Conservation (phyloP, 352 stramenopile genomes). For the Phytophthora megakarya region DNA sequence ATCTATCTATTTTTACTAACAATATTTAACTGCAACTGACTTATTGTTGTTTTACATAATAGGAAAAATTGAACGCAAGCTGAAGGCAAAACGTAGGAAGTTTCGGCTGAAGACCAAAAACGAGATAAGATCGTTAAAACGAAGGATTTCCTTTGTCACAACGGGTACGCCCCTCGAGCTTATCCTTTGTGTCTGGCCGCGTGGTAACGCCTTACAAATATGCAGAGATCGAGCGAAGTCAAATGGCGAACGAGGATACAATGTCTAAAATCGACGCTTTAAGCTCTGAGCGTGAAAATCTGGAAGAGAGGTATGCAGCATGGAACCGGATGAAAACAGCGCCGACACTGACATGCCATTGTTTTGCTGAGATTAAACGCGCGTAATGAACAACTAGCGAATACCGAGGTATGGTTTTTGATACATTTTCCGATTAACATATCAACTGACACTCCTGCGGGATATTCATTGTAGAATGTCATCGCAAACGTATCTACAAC, state of each 20-base stretch:
- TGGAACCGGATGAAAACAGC: neutral
- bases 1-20: neutral
- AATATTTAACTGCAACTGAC: neutral
- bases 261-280: constrained; percentile 41
- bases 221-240: constrained; percentile 49
- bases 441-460: constrained; percentile 12
- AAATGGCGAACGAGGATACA: constrained; percentile 57
- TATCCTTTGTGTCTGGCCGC: neutral
- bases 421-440: neutral
- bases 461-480: constrained; percentile 32
- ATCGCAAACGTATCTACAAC: constrained; percentile 40
- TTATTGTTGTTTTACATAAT: neutral
- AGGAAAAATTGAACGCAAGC: constrained; percentile 45
- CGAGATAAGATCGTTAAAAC: constrained; percentile 49
- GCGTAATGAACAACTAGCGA: constrained; percentile 37
- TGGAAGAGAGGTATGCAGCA: constrained; percentile 38
- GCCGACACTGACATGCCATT: neutral
- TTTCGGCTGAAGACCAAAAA: constrained; percentile 51
- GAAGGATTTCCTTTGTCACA: constrained; percentile 41
- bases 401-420: constrained; percentile 30
- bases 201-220: constrained; percentile 7
- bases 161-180: constrained; percentile 29
- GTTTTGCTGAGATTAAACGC: constrained; percentile 28
- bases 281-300: constrained; percentile 29
- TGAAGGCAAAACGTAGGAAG: constrained; percentile 54